A percentile compares a stretch with the other conserved stretches of the same genome.
phyloP scores from a whole-genome alignment of 352 stramenopile species.

The Phytophthora colocasiae region DNA sequence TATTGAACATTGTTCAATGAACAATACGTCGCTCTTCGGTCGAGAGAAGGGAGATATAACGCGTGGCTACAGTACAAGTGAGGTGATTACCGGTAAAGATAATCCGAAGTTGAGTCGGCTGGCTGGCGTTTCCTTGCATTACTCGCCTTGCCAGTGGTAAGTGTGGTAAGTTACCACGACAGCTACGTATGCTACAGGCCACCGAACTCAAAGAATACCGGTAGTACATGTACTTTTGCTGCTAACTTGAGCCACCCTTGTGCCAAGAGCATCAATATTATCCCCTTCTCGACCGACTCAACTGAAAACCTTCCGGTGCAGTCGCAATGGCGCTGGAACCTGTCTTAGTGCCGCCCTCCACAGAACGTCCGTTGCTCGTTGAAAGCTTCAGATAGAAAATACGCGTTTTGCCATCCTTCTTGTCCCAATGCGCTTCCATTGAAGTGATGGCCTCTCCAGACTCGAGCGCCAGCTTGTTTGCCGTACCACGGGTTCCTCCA shows the following conservation, averaged over 20 bases:
- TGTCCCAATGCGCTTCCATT: slow-evolving; percentile 50
- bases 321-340: slow-evolving; percentile 36
- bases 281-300: slow-evolving; percentile 35
- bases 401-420: slow-evolving; percentile 45
- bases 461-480: slow-evolving; percentile 40
- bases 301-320: slow-evolving; percentile 48
- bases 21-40: too few relatives aligned
- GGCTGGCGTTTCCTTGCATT: too few relatives aligned
- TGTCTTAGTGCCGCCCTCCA: slow-evolving; percentile 39
- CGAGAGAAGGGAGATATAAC: too few relatives aligned
- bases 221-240: not conserved
- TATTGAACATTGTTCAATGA: too few relatives aligned
- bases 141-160: too few relatives aligned
- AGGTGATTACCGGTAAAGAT: too few relatives aligned
- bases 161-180: too few relatives aligned
- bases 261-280: slow-evolving; percentile 44
- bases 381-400: slow-evolving; percentile 56
- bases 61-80: too few relatives aligned
- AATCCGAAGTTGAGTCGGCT: too few relatives aligned
- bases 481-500: slow-evolving; percentile 42
- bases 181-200: too few relatives aligned
- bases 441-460: slow-evolving; percentile 50
- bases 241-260: slow-evolving; percentile 3
- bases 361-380: slow-evolving; percentile 41
- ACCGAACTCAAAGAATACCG: too few relatives aligned